Conservation (phyloP, 176 grass and related monocot species). For the Eragrostis curvula region DNA sequence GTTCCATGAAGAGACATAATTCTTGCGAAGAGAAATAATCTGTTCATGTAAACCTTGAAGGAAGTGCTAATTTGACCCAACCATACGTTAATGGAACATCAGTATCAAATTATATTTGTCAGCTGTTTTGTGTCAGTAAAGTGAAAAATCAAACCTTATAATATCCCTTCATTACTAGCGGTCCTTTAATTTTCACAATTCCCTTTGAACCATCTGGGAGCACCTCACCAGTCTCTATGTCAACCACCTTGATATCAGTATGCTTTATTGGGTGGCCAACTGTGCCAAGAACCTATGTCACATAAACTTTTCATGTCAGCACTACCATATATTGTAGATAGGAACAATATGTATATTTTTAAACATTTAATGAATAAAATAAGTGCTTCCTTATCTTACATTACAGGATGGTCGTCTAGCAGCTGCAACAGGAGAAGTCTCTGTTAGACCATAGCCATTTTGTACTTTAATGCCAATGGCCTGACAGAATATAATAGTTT, state of each 20-base stretch:
- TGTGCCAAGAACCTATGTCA: slow-evolving; percentile 85
- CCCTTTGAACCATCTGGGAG: slow-evolving; percentile 95
- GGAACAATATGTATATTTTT: not conserved
- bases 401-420: slow-evolving; percentile 77
- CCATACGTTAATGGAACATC: slow-evolving; percentile 34
- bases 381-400: slow-evolving; percentile 49
- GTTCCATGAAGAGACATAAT: slow-evolving; percentile 10
- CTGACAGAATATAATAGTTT: slow-evolving; percentile 57
- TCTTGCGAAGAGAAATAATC: slow-evolving; percentile 12
- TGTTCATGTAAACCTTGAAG: not conserved
- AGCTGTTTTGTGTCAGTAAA: slow-evolving; percentile 20
- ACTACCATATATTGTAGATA: slow-evolving; percentile 30
- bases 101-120: slow-evolving; percentile 7
- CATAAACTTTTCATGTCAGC: slow-evolving; percentile 32
- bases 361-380: not conserved
- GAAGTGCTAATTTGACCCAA: not conserved
- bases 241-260: slow-evolving; percentile 84
- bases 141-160: slow-evolving; percentile 76
- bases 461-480: slow-evolving; percentile 88
- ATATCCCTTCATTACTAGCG: slow-evolving; percentile 93
- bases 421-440: slow-evolving; percentile 90
- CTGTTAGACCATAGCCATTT: slow-evolving; percentile 97
- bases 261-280: slow-evolving; percentile 77
- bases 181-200: slow-evolving; percentile 88
- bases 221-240: slow-evolving; percentile 60